Conservation (phyloP, 371 early-diverging fungal genomes). For the Rhizopus delemar region DNA sequence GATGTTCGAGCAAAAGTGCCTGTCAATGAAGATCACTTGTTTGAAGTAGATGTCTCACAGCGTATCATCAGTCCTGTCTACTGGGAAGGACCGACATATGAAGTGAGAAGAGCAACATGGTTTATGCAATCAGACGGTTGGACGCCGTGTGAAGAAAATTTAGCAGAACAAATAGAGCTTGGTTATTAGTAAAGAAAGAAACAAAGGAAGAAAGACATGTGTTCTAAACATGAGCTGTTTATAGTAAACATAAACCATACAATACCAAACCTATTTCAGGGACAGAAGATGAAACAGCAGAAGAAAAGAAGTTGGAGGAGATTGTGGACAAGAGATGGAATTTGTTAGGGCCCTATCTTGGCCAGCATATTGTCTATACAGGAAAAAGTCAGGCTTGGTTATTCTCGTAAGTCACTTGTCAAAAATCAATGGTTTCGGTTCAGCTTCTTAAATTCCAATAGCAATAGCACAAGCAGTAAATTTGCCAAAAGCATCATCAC, state of each 20-base stretch:
- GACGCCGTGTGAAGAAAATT: conserved; percentile 78
- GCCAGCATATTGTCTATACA: conserved; percentile 73
- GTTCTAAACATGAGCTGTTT: not conserved
- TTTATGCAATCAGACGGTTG: conserved; percentile 71
- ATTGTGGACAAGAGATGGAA: conserved; percentile 63
- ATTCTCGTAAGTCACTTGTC: conserved; percentile 50
- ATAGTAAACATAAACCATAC: conserved; percentile 62
- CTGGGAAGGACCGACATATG: conserved; percentile 82
- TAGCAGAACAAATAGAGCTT: conserved; percentile 78
- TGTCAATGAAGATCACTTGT: conserved; percentile 77
- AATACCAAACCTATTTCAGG: conserved; percentile 14
- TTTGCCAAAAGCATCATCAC: conserved; percentile 74
- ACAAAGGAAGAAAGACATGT: too few relatives aligned
- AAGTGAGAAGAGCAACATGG: conserved; percentile 83
- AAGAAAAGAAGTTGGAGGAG: conserved; percentile 43
- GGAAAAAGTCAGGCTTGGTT: conserved; percentile 66
- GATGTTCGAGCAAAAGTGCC: conserved; percentile 45
- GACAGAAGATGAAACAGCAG: conserved; percentile 25
- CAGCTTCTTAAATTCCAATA: conserved; percentile 7
- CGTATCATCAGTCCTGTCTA: conserved; percentile 75
- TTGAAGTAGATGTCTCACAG: conserved; percentile 74
- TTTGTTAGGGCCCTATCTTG: conserved; percentile 75
- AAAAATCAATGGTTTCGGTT: not conserved
- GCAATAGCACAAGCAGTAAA: conserved; percentile 58
- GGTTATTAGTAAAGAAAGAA: conserved; percentile 65